phyloP scores from a whole-genome alignment of 2,329 filamentous ascomycete genomes.

The Penicillium occitanis region DNA sequence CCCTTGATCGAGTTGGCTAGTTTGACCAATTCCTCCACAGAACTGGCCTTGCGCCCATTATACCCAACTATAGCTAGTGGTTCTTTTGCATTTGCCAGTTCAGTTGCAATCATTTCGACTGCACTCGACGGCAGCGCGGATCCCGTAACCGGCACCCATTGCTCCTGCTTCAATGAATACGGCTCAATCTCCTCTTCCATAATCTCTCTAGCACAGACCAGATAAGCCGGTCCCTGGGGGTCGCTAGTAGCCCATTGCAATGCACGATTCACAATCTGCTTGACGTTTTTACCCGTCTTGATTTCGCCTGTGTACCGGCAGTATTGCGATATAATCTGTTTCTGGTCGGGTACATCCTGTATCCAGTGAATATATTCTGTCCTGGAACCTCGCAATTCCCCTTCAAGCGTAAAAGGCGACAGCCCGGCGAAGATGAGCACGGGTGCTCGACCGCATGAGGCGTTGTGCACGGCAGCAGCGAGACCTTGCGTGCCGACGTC shows the following conservation, averaged over 20 bases:
- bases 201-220: conserved; percentile 74
- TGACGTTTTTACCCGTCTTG: conserved; percentile 79
- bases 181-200: conserved; percentile 82
- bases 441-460: conserved; percentile 70
- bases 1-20: conserved; percentile 51
- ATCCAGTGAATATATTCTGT: conserved; percentile 88
- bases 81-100: conserved; percentile 48
- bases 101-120: conserved; percentile 44
- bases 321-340: conserved; percentile 77
- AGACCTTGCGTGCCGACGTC: conserved; percentile 80
- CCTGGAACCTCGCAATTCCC: conserved; percentile 72
- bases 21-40: conserved; percentile 46
- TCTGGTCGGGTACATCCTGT: conserved; percentile 79
- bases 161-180: conserved; percentile 65
- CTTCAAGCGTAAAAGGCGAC: conserved; percentile 73
- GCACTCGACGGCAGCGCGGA: conserved; percentile 58
- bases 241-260: conserved; percentile 77
- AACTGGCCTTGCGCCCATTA: conserved; percentile 47
- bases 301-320: conserved; percentile 81
- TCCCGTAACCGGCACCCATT: conserved; percentile 70
- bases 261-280: conserved; percentile 84
- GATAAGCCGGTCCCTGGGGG: conserved; percentile 76
- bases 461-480: conserved; percentile 76
- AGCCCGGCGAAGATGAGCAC: conserved; percentile 77
- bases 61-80: conserved; percentile 55